Base-by-base conservation (phyloP, 2,329 filamentous ascomycete genomes). In the Fusarium sarcochroum region DNA sequence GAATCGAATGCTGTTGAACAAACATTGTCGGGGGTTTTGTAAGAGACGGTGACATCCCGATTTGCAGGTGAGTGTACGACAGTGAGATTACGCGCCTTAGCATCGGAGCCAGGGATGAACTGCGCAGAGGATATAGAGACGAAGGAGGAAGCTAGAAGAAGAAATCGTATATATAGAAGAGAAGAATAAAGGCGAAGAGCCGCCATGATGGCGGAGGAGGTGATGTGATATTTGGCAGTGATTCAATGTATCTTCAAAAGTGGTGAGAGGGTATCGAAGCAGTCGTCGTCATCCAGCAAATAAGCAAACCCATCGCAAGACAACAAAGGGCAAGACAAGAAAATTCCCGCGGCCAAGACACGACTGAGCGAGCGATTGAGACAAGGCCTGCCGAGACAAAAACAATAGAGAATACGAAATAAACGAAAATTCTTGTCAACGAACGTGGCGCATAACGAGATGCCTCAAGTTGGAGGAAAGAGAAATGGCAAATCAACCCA, bases 1-100 rank as follows among this genome's bases (percentile, higher is more conserved):
- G 81, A 82, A 44, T 83, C 75, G 72, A 91, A 91, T 9, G 86
- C 87, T 2, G 91, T 92, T 46, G 82, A 85, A 77, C 91, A 93
- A 14, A 86, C 89, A 45, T 86, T 88, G 9, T 81, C 76, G 6
- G 86, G 84, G 35, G 84, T 80, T 73, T 90, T 92, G 82, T 91
- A 93, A 56, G 87, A 86, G 74, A 93, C 87, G 60, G 86, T 89
- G 74, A 93, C 87, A 68, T 86, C 85, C 27, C 81, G 80, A 76
- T 92, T 84, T 69, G 91, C 81, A 4, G 90, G 88, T 18, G 90
- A 92, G 25, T 78, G 78, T 58, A 91, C 83, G 44, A 86, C 85
- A 42, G 85, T 89, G 47, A 87, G 73, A 59, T 85, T 85, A 56
- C 75, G 74, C 25, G 63, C 63, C 21, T 65, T 60, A 20, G 73